These are phyloP conservation scores for Aspergillus brasiliensis DNA, from an alignment of 2,329 filamentous ascomycete genomes.

Conservation along the genomic window DNA sequence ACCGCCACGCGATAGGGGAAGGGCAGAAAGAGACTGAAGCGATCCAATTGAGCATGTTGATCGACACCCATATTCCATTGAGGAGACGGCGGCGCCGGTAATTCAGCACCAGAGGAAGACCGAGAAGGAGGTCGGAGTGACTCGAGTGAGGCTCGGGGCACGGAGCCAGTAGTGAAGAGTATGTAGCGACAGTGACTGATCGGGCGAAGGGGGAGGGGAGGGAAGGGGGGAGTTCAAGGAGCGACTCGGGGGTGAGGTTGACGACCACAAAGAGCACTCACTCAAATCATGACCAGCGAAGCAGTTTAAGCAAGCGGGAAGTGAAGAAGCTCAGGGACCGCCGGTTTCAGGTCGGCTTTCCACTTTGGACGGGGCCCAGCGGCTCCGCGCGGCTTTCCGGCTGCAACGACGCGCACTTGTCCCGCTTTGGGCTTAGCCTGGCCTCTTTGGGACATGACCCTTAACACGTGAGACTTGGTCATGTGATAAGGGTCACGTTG, in stretches of 20 bases:
- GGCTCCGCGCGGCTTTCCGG: conserved; percentile 22
- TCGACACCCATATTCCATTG: conserved; percentile 47
- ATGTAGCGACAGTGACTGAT: conserved; percentile 7
- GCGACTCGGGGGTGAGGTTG: conserved; percentile 38
- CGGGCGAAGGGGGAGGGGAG: too few relatives aligned
- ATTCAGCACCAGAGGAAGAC: conserved; percentile 19
- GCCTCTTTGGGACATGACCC: neutral
- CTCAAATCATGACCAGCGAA: conserved; percentile 17
- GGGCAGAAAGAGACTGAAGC: conserved; percentile 83
- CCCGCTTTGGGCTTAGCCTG: conserved; percentile 15
- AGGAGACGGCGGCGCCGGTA: conserved; percentile 21
- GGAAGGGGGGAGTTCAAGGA: conserved; percentile 27
- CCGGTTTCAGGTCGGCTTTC: conserved; percentile 14
- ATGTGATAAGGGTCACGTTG: conserved; percentile 9
- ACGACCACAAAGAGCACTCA: conserved; percentile 13
- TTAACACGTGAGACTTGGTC: conserved; percentile 8
- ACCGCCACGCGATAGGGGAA: conserved; percentile 87
- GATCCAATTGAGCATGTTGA: conserved; percentile 62
- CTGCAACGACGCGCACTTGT: conserved; percentile 4
- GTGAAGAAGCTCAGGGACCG: conserved; percentile 23
- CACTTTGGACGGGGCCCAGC: conserved; percentile 1
- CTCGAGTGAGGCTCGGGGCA: neutral
- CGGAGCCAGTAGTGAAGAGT: conserved; percentile 13
- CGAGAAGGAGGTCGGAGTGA: neutral
- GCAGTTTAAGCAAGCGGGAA: conserved; percentile 7